phyloP scores from a whole-genome alignment of 768 basidiomycete genomes.

The Cystoderma amianthinum region DNA sequence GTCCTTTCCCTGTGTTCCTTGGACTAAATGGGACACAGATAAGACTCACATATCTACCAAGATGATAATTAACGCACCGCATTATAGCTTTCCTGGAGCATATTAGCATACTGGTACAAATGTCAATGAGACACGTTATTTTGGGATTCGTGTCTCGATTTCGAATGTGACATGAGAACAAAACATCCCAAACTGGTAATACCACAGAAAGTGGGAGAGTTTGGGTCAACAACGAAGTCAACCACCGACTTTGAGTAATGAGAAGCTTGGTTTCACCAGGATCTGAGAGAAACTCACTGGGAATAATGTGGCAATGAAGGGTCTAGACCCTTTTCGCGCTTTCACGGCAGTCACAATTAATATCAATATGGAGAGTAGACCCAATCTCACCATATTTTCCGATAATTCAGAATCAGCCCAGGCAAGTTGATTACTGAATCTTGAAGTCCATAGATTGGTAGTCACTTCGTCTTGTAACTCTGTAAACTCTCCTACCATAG shows the following conservation, averaged over 20 bases:
- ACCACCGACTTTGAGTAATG: conserved; percentile 52
- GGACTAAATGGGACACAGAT: too few species aligned
- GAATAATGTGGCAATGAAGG: conserved; percentile 75
- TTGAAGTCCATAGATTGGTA: conserved; percentile 54
- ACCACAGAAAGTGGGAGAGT: conserved; percentile 60
- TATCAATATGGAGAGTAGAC: too few species aligned
- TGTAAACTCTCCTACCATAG: conserved; percentile 62
- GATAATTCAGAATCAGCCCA: conserved; percentile 63
- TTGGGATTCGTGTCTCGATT: conserved; percentile 52
- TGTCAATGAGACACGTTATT: conserved; percentile 61
- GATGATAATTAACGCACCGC: conserved; percentile 30
- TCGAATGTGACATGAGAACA: conserved; percentile 55
- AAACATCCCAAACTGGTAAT: conserved; percentile 61
- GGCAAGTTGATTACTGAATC: conserved; percentile 49
- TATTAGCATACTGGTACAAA: conserved; percentile 66
- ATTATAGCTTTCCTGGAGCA: conserved; percentile 46
- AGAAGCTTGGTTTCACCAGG: background rate
- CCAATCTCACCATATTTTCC: conserved; percentile 45
- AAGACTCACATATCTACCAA: background rate
- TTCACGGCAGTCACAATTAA: too few species aligned
- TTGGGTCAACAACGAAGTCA: conserved; percentile 64
- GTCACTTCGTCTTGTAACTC: conserved; percentile 70
- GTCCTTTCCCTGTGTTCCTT: conserved; percentile 3
- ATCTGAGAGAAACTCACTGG: conserved; percentile 40
- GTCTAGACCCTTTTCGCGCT: conserved; percentile 63